phyloP scores from a whole-genome alignment of 1,139 yeast species.

The Geotrichum phurueaensis region DNA sequence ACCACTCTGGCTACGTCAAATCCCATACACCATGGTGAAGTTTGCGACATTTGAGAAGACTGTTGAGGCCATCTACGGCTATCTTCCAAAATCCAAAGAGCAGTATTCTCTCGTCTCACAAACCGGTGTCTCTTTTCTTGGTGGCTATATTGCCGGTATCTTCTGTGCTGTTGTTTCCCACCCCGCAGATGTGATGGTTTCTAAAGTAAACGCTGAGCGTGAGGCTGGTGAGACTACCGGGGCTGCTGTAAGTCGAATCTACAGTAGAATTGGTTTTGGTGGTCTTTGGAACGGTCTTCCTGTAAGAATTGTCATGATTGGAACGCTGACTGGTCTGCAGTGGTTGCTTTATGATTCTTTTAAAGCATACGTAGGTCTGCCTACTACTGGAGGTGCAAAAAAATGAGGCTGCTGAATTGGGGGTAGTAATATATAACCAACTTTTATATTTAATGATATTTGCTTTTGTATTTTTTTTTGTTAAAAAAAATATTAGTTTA shows the following conservation, averaged over 20 bases:
- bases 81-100: constrained; percentile 46
- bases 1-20: constrained; percentile 91
- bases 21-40: constrained; percentile 95
- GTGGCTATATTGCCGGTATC: constrained; percentile 95
- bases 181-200: constrained; percentile 97
- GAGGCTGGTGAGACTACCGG: constrained; percentile 60
- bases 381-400: constrained; percentile 50
- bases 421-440: neutral
- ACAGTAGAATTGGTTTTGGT: constrained; percentile 70
- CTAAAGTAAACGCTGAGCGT: constrained; percentile 77
- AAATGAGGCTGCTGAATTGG: neutral
- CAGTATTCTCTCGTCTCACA: constrained; percentile 60
- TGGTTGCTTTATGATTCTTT: constrained; percentile 94
- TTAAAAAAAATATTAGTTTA: too few species aligned
- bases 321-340: constrained; percentile 93
- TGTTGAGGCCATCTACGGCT: constrained; percentile 63
- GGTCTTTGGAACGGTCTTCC: constrained; percentile 95
- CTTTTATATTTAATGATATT: neutral
- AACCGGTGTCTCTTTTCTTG: constrained; percentile 87
- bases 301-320: constrained; percentile 91
- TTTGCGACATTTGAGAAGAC: constrained; percentile 89
- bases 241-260: constrained; percentile 65
- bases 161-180: constrained; percentile 91
- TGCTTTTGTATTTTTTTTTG: neutral
- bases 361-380: constrained; percentile 84